A percentile compares a stretch with the other conserved stretches of the same genome.
Conservation (phyloP, 192 early-diverging fungal species). For the Dissophora globulifera region DNA sequence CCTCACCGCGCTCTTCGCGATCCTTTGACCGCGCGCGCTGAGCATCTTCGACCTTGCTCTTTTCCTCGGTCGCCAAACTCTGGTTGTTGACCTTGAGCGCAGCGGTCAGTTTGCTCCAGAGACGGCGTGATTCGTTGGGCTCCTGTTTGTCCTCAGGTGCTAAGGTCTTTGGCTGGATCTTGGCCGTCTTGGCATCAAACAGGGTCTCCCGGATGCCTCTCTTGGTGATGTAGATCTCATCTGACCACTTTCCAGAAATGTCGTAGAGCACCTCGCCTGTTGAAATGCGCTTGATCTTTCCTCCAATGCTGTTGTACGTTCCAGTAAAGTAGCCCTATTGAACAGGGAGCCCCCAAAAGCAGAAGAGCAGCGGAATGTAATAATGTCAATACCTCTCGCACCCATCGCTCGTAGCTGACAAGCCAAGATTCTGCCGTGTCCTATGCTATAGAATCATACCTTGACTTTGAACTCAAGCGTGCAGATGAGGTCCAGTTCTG, state of each 20-base stretch:
- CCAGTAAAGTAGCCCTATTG: slow-evolving; percentile 82
- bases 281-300: slow-evolving; percentile 83
- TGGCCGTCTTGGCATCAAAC: slow-evolving; percentile 77
- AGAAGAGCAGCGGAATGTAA: no score
- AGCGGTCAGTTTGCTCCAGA: slow-evolving; percentile 83
- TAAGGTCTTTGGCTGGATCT: slow-evolving; percentile 76
- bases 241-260: slow-evolving; percentile 91
- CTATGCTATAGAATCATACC: no score
- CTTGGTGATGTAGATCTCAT: slow-evolving; percentile 70
- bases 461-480: slow-evolving; percentile 93
- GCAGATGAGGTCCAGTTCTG: slow-evolving; percentile 78
- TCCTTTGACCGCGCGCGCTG: slow-evolving; percentile 70
- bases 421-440: no score
- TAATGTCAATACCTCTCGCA: no score
- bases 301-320: slow-evolving; percentile 79
- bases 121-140: slow-evolving; percentile 82
- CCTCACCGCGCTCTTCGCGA: slow-evolving; percentile 62
- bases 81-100: slow-evolving; percentile 73
- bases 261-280: slow-evolving; percentile 81
- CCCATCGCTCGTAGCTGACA: no score
- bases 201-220: slow-evolving; percentile 68
- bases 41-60: slow-evolving; percentile 75
- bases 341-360: no score
- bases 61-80: slow-evolving; percentile 76
- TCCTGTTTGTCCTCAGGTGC: slow-evolving; percentile 77